Percentiles rank a stretch among this genome's conserved stretches.
These are phyloP conservation scores for Amyloporia xantha DNA, from an alignment of 768 basidiomycete species.

Conservation along the genomic window DNA sequence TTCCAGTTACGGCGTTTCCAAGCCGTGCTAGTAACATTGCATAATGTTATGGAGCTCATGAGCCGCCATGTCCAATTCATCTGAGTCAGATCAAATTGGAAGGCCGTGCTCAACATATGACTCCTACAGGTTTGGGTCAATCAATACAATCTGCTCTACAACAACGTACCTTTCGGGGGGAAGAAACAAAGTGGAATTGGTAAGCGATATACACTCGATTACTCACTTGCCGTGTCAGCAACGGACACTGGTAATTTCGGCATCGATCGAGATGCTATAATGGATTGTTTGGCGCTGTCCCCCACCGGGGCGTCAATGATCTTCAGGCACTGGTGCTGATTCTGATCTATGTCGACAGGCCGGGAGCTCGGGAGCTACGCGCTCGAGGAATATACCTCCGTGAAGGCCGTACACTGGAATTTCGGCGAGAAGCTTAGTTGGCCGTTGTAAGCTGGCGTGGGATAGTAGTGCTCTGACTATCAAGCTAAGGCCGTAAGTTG, in stretches of 20 bases:
- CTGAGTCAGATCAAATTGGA: no score
- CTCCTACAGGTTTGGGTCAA: constrained; percentile 78
- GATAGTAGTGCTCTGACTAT: no score
- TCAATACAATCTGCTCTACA: constrained; percentile 76
- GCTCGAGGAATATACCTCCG: constrained; percentile 76
- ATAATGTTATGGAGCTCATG: no score
- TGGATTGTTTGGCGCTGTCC: not conserved
- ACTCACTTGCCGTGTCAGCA: not conserved
- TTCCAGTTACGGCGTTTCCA: no score
- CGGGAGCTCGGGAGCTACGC: constrained; percentile 85
- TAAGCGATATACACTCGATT: constrained; percentile 26
- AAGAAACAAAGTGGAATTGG: constrained; percentile 90
- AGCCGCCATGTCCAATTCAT: no score
- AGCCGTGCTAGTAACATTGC: no score
- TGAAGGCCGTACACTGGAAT: constrained; percentile 85
- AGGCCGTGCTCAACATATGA: no score
- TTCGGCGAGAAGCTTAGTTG: constrained; percentile 75
- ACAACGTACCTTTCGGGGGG: constrained; percentile 93
- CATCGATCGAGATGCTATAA: constrained; percentile 1
- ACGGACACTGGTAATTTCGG: constrained; percentile 2
- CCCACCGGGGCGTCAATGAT: not conserved
- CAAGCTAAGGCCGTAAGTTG: no score
- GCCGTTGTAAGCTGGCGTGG: constrained; percentile 49
- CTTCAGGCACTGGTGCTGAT: not conserved
- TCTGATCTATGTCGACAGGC: constrained; percentile 36